Base-by-base conservation (phyloP, 139 green algal genomes). In the Chlorella sorokiniana region DNA sequence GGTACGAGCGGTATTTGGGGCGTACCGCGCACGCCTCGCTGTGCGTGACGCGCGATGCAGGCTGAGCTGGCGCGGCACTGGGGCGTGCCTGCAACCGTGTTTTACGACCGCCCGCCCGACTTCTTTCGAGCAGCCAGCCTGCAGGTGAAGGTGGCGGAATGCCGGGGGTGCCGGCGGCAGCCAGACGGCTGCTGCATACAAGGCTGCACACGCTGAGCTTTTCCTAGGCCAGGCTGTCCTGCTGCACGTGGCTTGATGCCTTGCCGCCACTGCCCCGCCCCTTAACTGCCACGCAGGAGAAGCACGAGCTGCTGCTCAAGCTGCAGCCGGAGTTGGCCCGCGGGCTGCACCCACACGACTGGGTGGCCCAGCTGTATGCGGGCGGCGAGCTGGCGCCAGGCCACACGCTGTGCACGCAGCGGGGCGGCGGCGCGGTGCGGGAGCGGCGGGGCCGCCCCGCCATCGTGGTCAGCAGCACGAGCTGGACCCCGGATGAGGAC, bases 401-500 rank as follows among this genome's bases (percentile, higher is more conserved):
- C 45, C 37, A 76, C 14, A 84, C 76, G n/a, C 64, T 81, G 27
- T 87, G 84, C 81, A 87, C 83, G 67, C 62, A n/a, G 76, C 54
- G 23, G 37, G 52, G 22, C 18, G 7, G 7, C 41, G 22, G 44
- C 62, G 59, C 35, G 27, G 63, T 61, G 72, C 56, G 52, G 51
- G 75, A 67, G 76, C 77, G 90, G n/a, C 23, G 51, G 0, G 84
- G 90, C 61, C 87, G 94, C 27, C 95, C 96, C 1, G 94, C 91
- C 16, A 16, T 99, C 4, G 82, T 98, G 6, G 91, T 99, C 54
- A 98, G 89, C 88, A 96, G 91, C 91, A 99, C 97, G 23, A 98
- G 92, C 82, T 99, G 96, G 96, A 99, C 97, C 0, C 87, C 93
- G 1, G 97, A 99, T 76, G 97, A 99, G 83, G 97, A 99, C 87